phyloP scores from a whole-genome alignment of 306 rosid genomes.

The Malus orientalis region DNA sequence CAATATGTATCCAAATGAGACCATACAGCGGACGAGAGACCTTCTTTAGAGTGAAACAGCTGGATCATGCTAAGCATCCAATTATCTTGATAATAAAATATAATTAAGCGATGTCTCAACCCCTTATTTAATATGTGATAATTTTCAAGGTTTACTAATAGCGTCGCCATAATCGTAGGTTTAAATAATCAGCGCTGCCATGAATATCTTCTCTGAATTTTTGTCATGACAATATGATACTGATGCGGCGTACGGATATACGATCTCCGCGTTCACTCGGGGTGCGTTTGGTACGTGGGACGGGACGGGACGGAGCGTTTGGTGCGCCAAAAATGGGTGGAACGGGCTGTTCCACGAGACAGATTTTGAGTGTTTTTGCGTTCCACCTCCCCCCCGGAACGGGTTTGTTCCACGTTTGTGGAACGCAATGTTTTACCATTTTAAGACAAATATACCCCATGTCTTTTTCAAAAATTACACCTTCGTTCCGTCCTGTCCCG shows the following conservation, averaged over 20 bases:
- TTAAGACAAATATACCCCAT: too few species aligned
- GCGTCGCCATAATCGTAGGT: background rate
- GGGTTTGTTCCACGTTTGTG: too few species aligned
- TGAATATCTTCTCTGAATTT: background rate
- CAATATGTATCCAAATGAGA: background rate
- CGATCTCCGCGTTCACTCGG: background rate
- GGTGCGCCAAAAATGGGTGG: too few species aligned
- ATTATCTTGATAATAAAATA: background rate
- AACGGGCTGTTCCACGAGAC: too few species aligned
- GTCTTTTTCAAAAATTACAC: too few species aligned
- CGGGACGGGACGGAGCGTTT: too few species aligned
- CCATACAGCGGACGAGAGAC: background rate
- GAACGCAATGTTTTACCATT: too few species aligned
- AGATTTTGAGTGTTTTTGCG: too few species aligned
- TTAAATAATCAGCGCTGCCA: background rate
- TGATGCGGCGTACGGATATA: background rate
- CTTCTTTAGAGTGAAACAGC: constrained; percentile 8
- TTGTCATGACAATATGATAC: background rate
- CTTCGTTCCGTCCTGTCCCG: too few species aligned
- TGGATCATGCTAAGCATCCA: constrained; percentile 10
- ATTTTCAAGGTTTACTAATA: too few species aligned
- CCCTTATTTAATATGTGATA: background rate
- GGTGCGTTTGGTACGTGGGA: too few species aligned
- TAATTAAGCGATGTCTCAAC: background rate
- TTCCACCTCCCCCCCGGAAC: too few species aligned